Evolutionary conservation across 1,284 basidiomycete genomes (phyloP), one percentile per base, ranked within the genome.

Genomic region (Melampsora larici-populina): DNA sequence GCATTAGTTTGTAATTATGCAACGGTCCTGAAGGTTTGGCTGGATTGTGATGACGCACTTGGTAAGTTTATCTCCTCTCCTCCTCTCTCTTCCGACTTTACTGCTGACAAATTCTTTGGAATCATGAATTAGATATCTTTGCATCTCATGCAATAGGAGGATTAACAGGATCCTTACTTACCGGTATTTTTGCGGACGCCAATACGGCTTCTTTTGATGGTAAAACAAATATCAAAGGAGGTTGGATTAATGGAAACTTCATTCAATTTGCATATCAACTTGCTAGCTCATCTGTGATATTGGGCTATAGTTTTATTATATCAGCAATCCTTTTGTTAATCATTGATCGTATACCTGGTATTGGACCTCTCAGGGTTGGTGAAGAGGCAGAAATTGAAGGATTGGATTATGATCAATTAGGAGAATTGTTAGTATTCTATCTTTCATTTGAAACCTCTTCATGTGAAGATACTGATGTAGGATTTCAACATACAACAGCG

Each of bases 1-100:
- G 94, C 91, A 36, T 89, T 91, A 0, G 85, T 89, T 0, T 94
- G 92, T 86, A 97, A 98, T 86, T 97, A 94, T 82, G 93, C 92
- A 24, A 97, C 95, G 31, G 92, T 94, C 84, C 87, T 98, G 85
- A 98, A 97, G 85, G 92, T 90, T 85, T 65, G 90, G 70, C 86
- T 89, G 79, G 86, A 86, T 48, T 91, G 90, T 81, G 91, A 93
- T 80, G 91, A 92, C 82, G 87, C 89, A 36, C 88, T 94, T 60
- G 93, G 95, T 86, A 91, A 92, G 67, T 78, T 87, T 21, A 31
- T 43, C 21, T 43, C 17, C 31, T 48, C 4, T 55, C 49, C 26
- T 75, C 69, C 29, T 48, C 68, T 68, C 33, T 4, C 17, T 11
- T 24, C n/a, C 81, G 46, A 51, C 82, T 26, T 82, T 82, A 89